Evolutionary conservation across 192 early-diverging fungal species (phyloP).

Genomic region (Podochytrium sp.): DNA sequence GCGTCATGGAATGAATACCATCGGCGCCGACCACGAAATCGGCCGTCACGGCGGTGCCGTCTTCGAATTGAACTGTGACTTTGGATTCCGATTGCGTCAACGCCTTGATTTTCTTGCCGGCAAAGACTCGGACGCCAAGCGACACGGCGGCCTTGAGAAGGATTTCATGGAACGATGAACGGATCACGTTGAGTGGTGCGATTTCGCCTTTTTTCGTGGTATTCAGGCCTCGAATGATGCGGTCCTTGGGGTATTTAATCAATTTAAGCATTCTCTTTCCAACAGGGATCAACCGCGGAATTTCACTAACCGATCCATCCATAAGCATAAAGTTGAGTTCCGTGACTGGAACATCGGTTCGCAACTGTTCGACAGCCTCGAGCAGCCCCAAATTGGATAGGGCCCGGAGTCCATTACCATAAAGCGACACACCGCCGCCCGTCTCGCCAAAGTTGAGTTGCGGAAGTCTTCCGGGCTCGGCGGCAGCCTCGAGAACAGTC

Average conservation of each 20-base stretch:
- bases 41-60: background rate
- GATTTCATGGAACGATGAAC: background rate
- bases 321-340: too few species aligned
- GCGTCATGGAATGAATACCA: background rate
- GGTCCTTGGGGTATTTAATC: background rate
- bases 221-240: background rate
- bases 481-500: background rate
- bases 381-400: too few species aligned
- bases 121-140: background rate
- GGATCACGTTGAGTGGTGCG: background rate
- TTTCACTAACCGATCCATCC: too few species aligned
- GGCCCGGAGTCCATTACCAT: too few species aligned
- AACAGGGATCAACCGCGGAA: too few species aligned
- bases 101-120: constrained; percentile 1
- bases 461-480: background rate
- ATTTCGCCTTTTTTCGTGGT: background rate
- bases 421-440: too few species aligned
- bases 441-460: background rate
- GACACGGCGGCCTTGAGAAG: background rate
- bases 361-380: too few species aligned
- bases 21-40: constrained; percentile 12
- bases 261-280: background rate
- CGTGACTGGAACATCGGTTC: too few species aligned
- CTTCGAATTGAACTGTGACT: constrained; percentile 6
- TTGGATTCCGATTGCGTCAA: background rate